These are phyloP conservation scores for Lathyrus oleraceus DNA, from an alignment of 306 rosid species.

Conservation along the genomic window DNA sequence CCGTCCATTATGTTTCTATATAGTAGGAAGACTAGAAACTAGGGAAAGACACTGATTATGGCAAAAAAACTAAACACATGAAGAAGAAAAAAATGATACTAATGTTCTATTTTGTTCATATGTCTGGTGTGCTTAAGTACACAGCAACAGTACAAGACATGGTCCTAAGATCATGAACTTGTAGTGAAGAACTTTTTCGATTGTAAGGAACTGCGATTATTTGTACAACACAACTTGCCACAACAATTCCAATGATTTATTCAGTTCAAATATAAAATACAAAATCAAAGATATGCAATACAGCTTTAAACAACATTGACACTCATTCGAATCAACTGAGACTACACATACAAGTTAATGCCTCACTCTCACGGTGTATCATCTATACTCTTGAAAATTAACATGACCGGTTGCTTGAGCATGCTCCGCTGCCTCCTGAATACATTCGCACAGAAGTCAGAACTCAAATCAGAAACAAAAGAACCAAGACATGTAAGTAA, in stretches of 20 bases:
- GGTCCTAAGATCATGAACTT: no score
- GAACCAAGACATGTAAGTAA: not conserved
- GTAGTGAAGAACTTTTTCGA: not conserved
- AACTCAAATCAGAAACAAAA: conserved; percentile 26
- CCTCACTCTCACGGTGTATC: conserved; percentile 24
- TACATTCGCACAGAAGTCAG: conserved; percentile 20
- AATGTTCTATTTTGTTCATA: no score
- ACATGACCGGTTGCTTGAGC: conserved; percentile 91
- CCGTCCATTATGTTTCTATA: no score
- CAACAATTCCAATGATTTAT: not conserved
- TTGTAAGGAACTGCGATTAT: not conserved
- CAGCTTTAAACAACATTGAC: not conserved
- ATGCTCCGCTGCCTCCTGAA: conserved; percentile 92
- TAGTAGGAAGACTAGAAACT: no score
- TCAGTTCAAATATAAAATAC: not conserved
- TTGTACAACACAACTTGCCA: conserved; percentile 3
- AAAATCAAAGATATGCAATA: not conserved
- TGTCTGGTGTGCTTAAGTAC: no score
- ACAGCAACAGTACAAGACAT: no score
- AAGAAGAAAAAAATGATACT: no score
- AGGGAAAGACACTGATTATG: no score
- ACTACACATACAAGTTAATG: conserved; percentile 15
- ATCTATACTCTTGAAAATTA: conserved; percentile 91
- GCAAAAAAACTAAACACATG: no score
- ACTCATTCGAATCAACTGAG: conserved; percentile 30